phyloP scores from a whole-genome alignment of 2,329 filamentous ascomycete genomes.

The Xylariaceae sp. region DNA sequence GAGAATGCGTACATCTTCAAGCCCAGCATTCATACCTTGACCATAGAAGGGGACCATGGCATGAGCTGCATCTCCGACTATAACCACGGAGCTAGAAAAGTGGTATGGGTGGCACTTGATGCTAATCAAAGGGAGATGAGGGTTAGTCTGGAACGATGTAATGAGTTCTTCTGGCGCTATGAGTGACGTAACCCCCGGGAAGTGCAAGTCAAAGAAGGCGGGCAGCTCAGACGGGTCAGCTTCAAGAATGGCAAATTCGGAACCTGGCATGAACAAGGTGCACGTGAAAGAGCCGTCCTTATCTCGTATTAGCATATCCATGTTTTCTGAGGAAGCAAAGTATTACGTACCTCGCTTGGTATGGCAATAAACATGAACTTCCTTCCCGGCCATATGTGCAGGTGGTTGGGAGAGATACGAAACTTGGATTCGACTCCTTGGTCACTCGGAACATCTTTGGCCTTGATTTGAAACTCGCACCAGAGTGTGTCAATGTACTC shows the following conservation, averaged over 20 bases:
- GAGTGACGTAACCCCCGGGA: conserved; percentile 81
- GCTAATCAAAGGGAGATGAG: conserved; percentile 89
- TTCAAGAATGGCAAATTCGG: conserved; percentile 73
- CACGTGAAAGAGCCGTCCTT: conserved; percentile 92
- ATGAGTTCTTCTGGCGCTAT: conserved; percentile 73
- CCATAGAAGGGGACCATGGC: conserved; percentile 99
- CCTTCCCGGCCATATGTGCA: conserved; percentile 96
- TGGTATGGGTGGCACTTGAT: conserved; percentile 94
- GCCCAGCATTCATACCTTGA: conserved; percentile 95
- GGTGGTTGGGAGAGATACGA: conserved; percentile 85
- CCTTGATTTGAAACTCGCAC: conserved; percentile 90
- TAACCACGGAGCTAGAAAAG: conserved; percentile 76
- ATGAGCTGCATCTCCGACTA: conserved; percentile 92
- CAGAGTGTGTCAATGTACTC: conserved; percentile 96
- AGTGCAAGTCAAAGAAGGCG: conserved; percentile 80
- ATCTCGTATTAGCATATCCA: conserved; percentile 21
- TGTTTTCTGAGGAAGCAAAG: background rate
- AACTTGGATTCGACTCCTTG: conserved; percentile 59
- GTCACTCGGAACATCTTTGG: conserved; percentile 46
- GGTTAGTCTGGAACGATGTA: conserved; percentile 79
- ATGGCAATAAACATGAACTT: conserved; percentile 99
- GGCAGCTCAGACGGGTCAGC: conserved; percentile 65
- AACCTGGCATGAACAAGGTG: conserved; percentile 85
- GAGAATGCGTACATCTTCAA: conserved; percentile 90
- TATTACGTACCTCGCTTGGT: conserved; percentile 65